A percentile compares a stretch with the other conserved stretches of the same genome.
phyloP scores from a whole-genome alignment of 2,329 filamentous ascomycete species.

The Tolypocladium guangdongense region DNA sequence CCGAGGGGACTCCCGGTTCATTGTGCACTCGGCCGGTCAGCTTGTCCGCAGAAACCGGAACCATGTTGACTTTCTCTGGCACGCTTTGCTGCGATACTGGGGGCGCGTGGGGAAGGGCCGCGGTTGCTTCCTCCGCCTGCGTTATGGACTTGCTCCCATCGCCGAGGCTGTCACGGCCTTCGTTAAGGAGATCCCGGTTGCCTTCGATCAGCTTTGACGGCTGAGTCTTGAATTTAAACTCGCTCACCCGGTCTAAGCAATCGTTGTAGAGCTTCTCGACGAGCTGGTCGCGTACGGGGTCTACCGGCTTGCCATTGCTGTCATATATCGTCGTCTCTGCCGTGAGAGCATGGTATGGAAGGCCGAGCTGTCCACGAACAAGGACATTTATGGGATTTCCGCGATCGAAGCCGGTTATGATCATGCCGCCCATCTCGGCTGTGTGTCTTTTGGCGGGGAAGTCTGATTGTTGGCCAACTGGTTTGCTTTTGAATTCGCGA shows the following conservation, averaged over 20 bases:
- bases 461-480: conserved; percentile 35
- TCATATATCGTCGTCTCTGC: conserved; percentile 86
- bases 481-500: conserved; percentile 52
- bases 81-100: conserved; percentile 43
- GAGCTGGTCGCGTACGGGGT: conserved; percentile 65
- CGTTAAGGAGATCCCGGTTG: conserved; percentile 69
- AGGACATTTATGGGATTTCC: conserved; percentile 91
- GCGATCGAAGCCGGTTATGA: conserved; percentile 91
- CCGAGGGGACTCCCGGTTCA: conserved; percentile 56
- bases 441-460: conserved; percentile 57
- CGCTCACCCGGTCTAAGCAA: conserved; percentile 80
- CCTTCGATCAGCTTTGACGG: conserved; percentile 66
- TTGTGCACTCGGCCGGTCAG: conserved; percentile 64
- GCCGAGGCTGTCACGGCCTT: conserved; percentile 65
- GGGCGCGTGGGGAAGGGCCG: conserved; percentile 45
- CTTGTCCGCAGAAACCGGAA: conserved; percentile 55
- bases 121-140: conserved; percentile 59
- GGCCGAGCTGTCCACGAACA: conserved; percentile 77
- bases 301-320: conserved; percentile 63
- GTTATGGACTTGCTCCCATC: conserved; percentile 60
- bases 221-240: conserved; percentile 72
- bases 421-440: conserved; percentile 95
- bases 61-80: conserved; percentile 41
- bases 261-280: conserved; percentile 93
- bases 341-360: conserved; percentile 74